A percentile compares a stretch with the other conserved stretches of the same genome.
Evolutionary conservation across 345 rosid species (phyloP).

Genomic region (Syzygium oleosum): DNA sequence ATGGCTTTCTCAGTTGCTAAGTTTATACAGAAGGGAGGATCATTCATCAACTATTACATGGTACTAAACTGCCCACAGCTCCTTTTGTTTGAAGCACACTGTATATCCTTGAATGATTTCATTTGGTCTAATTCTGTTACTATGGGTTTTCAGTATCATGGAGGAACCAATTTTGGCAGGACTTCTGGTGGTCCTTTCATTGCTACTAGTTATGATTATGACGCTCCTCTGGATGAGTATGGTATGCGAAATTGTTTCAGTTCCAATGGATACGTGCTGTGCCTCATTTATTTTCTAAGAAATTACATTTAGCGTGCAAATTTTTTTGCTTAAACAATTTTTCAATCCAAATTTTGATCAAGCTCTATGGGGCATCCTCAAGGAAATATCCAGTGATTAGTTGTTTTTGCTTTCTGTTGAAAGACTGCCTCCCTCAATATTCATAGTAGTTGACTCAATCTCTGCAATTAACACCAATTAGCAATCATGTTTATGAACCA

Average conservation of each 20-base stretch:
- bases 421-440: not conserved
- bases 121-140: not conserved
- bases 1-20: slow-evolving; percentile 93
- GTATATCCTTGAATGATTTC: not conserved
- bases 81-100: not conserved
- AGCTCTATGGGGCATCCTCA: not conserved
- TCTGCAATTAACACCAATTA: not conserved
- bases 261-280: not conserved
- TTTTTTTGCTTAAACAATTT: not conserved
- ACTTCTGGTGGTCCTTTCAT: slow-evolving; percentile 99
- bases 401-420: not conserved
- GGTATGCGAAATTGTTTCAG: slow-evolving; percentile 33
- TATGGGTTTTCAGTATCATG: slow-evolving; percentile 59
- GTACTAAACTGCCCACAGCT: slow-evolving; percentile 17
- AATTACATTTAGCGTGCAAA: not conserved
- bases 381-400: not conserved
- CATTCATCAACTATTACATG: slow-evolving; percentile 93
- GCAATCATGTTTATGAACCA: not conserved
- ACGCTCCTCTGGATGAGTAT: slow-evolving; percentile 96
- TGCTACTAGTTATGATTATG: slow-evolving; percentile 96
- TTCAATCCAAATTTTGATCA: not conserved
- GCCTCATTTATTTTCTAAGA: not conserved
- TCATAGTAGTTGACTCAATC: not conserved
- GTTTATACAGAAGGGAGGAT: slow-evolving; percentile 95
- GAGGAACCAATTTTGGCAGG: slow-evolving; percentile 98